Conservation (phyloP, 768 basidiomycete genomes). For the Rhodotorula sphaerocarpa region DNA sequence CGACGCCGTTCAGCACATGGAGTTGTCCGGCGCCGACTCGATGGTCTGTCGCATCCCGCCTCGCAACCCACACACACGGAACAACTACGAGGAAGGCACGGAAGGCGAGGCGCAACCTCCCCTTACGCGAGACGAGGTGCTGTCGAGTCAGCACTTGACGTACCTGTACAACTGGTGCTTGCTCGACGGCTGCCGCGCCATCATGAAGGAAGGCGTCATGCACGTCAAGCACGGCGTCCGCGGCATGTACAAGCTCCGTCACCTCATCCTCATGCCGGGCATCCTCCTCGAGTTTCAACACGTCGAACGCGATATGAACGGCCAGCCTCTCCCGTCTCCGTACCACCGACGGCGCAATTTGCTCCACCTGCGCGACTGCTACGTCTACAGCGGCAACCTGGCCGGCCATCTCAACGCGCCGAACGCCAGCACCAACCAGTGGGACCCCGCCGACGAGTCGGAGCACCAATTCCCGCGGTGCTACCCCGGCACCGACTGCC, state of each 20-base stretch:
- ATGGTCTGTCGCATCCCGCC: constrained; percentile 16
- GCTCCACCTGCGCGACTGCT: constrained; percentile 62
- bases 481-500: constrained; percentile 64
- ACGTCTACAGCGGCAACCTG: constrained; percentile 76
- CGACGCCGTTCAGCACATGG: constrained; percentile 74
- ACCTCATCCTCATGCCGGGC: constrained; percentile 67
- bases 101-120: constrained; percentile 45
- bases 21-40: constrained; percentile 49
- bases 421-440: constrained; percentile 48
- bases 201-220: constrained; percentile 63
- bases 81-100: neutral
- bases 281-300: constrained; percentile 55
- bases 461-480: constrained; percentile 52
- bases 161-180: constrained; percentile 81
- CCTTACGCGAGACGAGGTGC: constrained; percentile 16
- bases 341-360: constrained; percentile 54
- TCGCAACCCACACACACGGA: neutral
- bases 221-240: constrained; percentile 62
- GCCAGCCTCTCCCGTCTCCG: constrained; percentile 39
- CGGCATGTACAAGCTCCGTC: constrained; percentile 70
- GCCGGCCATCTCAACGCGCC: constrained; percentile 50
- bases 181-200: constrained; percentile 65
- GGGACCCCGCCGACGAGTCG: constrained; percentile 27
- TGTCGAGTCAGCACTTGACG: constrained; percentile 52
- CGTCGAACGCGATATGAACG: neutral